Evolutionary conservation across 768 basidiomycete species (phyloP).

Genomic region (Saitozyma sp.): DNA sequence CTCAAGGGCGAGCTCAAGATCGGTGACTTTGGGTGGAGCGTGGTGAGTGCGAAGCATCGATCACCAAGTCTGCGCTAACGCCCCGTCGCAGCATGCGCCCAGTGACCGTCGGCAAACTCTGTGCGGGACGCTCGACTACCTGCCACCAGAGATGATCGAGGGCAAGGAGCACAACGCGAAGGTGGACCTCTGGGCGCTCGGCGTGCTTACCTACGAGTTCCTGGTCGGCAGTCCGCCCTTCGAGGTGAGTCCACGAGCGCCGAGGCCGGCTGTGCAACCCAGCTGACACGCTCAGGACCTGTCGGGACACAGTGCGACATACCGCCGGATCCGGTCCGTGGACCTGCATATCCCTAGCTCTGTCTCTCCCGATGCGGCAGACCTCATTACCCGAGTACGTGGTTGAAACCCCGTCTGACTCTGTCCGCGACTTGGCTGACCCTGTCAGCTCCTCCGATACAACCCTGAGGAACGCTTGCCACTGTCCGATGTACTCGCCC

Average conservation of each 20-base stretch:
- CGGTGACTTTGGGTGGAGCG: slow-evolving; percentile 95
- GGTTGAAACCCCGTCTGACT: neutral
- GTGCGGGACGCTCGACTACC: slow-evolving; percentile 93
- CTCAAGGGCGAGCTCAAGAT: slow-evolving; percentile 96
- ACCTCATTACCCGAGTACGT: slow-evolving; percentile 65
- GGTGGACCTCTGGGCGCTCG: slow-evolving; percentile 95
- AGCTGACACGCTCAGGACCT: slow-evolving; percentile 19
- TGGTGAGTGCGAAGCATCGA: slow-evolving; percentile 27
- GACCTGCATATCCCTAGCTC: slow-evolving; percentile 65
- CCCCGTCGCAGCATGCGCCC: slow-evolving; percentile 66
- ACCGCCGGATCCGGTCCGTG: slow-evolving; percentile 69
- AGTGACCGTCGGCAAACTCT: slow-evolving; percentile 80
- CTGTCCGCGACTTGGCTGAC: slow-evolving; percentile 4
- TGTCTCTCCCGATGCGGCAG: slow-evolving; percentile 66
- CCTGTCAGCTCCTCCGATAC: slow-evolving; percentile 68
- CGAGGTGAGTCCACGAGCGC: slow-evolving; percentile 56
- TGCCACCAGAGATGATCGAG: slow-evolving; percentile 99
- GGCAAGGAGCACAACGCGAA: slow-evolving; percentile 81
- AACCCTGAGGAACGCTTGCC: slow-evolving; percentile 75
- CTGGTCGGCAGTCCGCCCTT: slow-evolving; percentile 80
- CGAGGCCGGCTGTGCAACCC: neutral
- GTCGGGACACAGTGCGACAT: slow-evolving; percentile 65
- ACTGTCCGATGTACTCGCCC: slow-evolving; percentile 69
- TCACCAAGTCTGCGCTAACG: neutral
- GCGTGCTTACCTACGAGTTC: slow-evolving; percentile 96